phyloP scores from a whole-genome alignment of 768 basidiomycete genomes.

The Leccinellum rugosiceps region DNA sequence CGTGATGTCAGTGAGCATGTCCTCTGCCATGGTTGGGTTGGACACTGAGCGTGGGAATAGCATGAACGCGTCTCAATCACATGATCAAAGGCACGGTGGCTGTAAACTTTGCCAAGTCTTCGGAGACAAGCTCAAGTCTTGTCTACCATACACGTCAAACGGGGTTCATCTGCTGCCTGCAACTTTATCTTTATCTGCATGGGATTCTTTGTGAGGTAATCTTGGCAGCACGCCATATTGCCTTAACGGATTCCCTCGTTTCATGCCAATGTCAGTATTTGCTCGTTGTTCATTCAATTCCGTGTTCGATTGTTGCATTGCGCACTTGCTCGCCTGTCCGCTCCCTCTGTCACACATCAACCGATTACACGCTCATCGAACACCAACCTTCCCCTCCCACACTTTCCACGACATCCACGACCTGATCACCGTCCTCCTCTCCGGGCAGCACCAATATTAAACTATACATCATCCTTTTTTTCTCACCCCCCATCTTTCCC shows the following conservation, averaged over 20 bases:
- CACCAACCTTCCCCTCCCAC: not conserved
- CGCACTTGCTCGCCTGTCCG: not conserved
- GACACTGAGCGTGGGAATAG: slow-evolving; percentile 22
- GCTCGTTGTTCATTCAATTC: not conserved
- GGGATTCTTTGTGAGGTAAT: slow-evolving; percentile 17
- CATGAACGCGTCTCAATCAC: slow-evolving; percentile 28
- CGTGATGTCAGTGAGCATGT: slow-evolving; percentile 41
- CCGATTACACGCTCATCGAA: no score
- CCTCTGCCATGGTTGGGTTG: not conserved
- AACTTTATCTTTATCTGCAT: slow-evolving; percentile 11
- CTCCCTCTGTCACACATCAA: no score
- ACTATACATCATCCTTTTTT: slow-evolving; percentile 6
- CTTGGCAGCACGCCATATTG: slow-evolving; percentile 4
- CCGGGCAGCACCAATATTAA: slow-evolving; percentile 2
- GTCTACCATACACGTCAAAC: not conserved
- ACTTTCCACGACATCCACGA: not conserved
- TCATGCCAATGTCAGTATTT: not conserved
- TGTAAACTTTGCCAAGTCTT: no score
- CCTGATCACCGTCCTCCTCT: not conserved
- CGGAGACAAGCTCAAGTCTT: no score
- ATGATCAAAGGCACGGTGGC: slow-evolving; percentile 13
- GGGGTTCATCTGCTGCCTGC: not conserved
- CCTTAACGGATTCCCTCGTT: slow-evolving; percentile 4
- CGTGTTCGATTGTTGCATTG: not conserved
- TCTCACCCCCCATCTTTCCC: slow-evolving; percentile 23